Percentiles rank a stretch among this genome's conserved stretches.
These are phyloP conservation scores for Candida quercuum DNA, from an alignment of 805 yeast genomes.

Conservation along the genomic window DNA sequence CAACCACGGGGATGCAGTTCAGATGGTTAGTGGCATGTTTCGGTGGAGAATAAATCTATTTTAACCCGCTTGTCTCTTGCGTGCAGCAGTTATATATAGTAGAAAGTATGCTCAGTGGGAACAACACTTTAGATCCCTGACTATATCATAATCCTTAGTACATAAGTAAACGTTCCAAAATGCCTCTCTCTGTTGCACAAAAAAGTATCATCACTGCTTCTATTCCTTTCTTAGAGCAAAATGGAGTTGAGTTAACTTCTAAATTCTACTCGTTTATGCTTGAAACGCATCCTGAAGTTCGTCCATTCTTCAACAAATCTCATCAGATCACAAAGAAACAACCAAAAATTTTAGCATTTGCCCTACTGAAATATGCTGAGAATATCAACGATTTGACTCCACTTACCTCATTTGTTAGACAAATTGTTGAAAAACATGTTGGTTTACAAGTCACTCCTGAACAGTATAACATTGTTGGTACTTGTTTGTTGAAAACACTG, in stretches of 20 bases:
- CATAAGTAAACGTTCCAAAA: too few relatives aligned
- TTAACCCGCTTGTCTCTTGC: too few relatives aligned
- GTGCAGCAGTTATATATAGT: too few relatives aligned
- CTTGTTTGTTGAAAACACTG: slow-evolving; percentile 49
- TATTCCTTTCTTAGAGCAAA: slow-evolving; percentile 49
- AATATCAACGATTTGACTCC: slow-evolving; percentile 55
- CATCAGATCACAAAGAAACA: slow-evolving; percentile 52
- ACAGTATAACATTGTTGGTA: slow-evolving; percentile 64
- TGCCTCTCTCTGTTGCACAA: slow-evolving; percentile 27
- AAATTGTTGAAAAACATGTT: slow-evolving; percentile 60
- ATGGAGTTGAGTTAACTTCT: slow-evolving; percentile 51
- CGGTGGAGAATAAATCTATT: not conserved
- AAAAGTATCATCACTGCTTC: slow-evolving; percentile 38
- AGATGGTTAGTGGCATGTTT: not conserved
- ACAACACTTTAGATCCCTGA: too few relatives aligned
- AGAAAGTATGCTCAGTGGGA: too few relatives aligned
- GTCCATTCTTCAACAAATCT: slow-evolving; percentile 53
- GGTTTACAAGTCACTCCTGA: slow-evolving; percentile 58
- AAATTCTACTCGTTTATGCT: slow-evolving; percentile 55
- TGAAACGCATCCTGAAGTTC: slow-evolving; percentile 44
- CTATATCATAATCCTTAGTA: too few relatives aligned
- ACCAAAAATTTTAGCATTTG: slow-evolving; percentile 59
- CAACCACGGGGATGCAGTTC: too few relatives aligned
- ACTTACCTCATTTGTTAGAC: slow-evolving; percentile 47
- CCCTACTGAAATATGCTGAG: slow-evolving; percentile 56